Conservation (phyloP, 2,329 filamentous ascomycete species). For the Claviceps quebecensis region DNA sequence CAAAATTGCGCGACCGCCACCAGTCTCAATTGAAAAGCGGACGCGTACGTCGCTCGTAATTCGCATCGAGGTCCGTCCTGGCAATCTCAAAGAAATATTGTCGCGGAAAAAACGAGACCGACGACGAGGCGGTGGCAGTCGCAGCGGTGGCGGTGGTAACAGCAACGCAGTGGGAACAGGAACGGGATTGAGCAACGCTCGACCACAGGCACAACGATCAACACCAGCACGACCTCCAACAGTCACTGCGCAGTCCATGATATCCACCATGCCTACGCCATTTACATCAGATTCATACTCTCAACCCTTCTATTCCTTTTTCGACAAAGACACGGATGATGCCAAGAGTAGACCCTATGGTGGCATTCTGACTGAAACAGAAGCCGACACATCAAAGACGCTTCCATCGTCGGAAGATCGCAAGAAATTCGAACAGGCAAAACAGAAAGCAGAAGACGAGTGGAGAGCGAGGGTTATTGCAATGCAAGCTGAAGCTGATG, state of each 20-base stretch:
- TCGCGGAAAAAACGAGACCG: slow-evolving; percentile 20
- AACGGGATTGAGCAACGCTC: background rate
- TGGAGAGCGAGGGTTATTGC: slow-evolving; percentile 56
- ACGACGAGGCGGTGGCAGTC: slow-evolving; percentile 11
- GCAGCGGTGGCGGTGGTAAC: slow-evolving; percentile 12
- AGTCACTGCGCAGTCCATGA: slow-evolving; percentile 6
- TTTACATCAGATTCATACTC: slow-evolving; percentile 47
- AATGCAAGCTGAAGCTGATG: slow-evolving; percentile 49
- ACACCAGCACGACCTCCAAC: slow-evolving; percentile 8
- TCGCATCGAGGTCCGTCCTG: slow-evolving; percentile 23
- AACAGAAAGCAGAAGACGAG: slow-evolving; percentile 80
- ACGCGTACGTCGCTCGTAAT: slow-evolving; percentile 22
- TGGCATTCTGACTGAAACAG: slow-evolving; percentile 74
- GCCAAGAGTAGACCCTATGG: slow-evolving; percentile 88
- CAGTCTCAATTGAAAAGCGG: slow-evolving; percentile 27
- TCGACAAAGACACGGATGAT: slow-evolving; percentile 80
- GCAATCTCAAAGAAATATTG: slow-evolving; percentile 24
- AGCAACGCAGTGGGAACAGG: background rate
- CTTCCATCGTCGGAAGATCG: slow-evolving; percentile 69
- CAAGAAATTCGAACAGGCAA: slow-evolving; percentile 76
- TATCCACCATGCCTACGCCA: slow-evolving; percentile 35
- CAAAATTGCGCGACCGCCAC: slow-evolving; percentile 28
- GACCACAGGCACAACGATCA: slow-evolving; percentile 12
- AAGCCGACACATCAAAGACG: slow-evolving; percentile 85
- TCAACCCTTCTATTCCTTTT: slow-evolving; percentile 76